Conservation (phyloP, 192 early-diverging fungal genomes). For the Gigaspora rosea region DNA sequence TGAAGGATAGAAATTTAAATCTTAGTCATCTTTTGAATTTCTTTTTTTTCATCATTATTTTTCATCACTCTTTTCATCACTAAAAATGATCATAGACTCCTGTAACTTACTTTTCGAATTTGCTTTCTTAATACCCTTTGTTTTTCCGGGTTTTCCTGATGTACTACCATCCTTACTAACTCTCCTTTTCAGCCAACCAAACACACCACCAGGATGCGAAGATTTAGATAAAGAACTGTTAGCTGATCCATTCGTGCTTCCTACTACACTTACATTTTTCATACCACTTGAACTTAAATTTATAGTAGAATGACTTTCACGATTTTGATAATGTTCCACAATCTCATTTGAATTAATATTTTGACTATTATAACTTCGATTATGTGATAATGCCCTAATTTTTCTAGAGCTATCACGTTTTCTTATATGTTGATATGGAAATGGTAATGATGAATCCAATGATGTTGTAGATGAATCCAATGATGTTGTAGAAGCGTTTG, state of each 20-base stretch:
- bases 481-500: neutral
- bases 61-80: no score
- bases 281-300: neutral
- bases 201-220: neutral
- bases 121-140: no score
- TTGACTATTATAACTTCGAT: slow-evolving; percentile 4
- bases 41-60: no score
- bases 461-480: neutral
- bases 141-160: no score
- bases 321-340: neutral
- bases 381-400: neutral
- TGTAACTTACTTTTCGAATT: no score
- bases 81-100: no score
- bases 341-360: neutral
- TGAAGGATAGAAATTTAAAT: no score
- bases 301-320: neutral
- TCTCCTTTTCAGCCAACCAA: neutral
- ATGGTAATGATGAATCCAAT: neutral
- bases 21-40: no score
- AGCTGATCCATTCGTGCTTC: neutral
- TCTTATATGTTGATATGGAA: slow-evolving; percentile 24
- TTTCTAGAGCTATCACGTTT: neutral
- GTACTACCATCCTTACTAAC: neutral
- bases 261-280: neutral
- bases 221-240: neutral